Evolutionary conservation across 1,284 basidiomycete genomes (phyloP), one percentile per base, ranked within the genome.

Genomic region (Lentinus polychrous): DNA sequence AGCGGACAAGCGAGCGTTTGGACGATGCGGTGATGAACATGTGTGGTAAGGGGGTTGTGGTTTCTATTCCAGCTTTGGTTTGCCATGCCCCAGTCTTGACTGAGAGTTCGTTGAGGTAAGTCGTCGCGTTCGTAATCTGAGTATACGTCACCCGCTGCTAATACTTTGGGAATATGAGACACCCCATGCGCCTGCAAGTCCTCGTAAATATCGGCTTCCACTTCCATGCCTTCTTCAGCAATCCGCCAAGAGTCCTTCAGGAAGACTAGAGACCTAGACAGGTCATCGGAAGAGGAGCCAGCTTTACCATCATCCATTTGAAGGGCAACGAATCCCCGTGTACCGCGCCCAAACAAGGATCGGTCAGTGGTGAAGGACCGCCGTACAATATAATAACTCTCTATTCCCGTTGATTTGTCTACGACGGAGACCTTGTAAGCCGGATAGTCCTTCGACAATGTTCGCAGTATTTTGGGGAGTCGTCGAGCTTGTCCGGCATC

Each of bases 161-260:
- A 10, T 20, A 55, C 31, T 8, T 8, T 43, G 2, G 51, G 49
- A 14, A 55, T 24, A 33, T 46, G 35, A 14, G 51, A 49, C 8
- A 51, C 43, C 1, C 42, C n/a, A 20, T 32, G 2, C 10, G 45
- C 43, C 8, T 42, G 11, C 12, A 53, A 34, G 6, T 31, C 24
- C 23, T 36, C 46, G 42, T 53, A 53, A 14, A 38, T 39, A 5
- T 43, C 35, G 8, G 37, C 45, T 34, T 51, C 49, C 10, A 27
- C 10, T 10, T 27, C 27, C 27, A 27, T 27, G 4, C 45, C 36
- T 14, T 17, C 17, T 17, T 34, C 17, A 3, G 45, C 50, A 7
- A 43, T 15, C 7, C 49, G 40, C 52, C 52, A 53, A 5, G 40
- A 38, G 42, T 52, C 52, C 43, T 49, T 54, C 14, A 54, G 50